phyloP scores from a whole-genome alignment of 768 basidiomycete species.

The Jaapia argillacea region DNA sequence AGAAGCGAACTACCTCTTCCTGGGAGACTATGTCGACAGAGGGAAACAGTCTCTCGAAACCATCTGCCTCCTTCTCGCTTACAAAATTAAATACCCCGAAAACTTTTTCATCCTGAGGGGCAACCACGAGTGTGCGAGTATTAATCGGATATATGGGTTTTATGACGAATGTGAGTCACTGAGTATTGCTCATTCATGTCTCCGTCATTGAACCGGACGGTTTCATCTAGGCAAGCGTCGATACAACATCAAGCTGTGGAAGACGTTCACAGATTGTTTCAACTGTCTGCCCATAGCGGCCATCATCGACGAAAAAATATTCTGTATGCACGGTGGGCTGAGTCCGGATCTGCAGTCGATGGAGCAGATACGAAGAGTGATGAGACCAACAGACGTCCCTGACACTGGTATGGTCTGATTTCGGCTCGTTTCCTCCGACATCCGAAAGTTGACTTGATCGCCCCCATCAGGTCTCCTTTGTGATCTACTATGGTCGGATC shows the following conservation, averaged over 20 bases:
- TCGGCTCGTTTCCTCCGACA: not conserved
- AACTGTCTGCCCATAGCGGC: conserved; percentile 98
- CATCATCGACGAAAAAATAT: conserved; percentile 99
- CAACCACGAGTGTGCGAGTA: conserved; percentile 98
- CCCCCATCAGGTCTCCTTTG: conserved; percentile 68
- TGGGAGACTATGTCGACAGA: conserved; percentile 98
- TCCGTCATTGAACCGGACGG: not conserved
- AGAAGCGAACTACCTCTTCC: conserved; percentile 99
- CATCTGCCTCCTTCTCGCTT: conserved; percentile 96
- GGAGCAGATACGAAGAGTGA: conserved; percentile 99
- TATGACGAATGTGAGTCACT: conserved; percentile 93
- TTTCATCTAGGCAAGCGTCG: conserved; percentile 81
- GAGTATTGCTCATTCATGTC: not conserved
- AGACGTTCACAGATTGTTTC: conserved; percentile 99
- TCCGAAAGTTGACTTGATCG: not conserved
- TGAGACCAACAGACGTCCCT: conserved; percentile 98
- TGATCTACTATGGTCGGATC: conserved; percentile 97
- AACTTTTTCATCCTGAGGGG: conserved; percentile 99
- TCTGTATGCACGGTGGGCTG: conserved; percentile 98
- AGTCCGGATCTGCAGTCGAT: conserved; percentile 97
- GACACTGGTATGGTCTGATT: conserved; percentile 73
- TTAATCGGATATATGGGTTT: conserved; percentile 99
- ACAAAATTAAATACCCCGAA: conserved; percentile 99
- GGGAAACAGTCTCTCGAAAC: conserved; percentile 99
- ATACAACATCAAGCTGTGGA: conserved; percentile 99